Evolutionary conservation across 805 yeast genomes (phyloP), one percentile per base, ranked within the genome.

Genomic region (Wickerhamomyces canadensis): DNA sequence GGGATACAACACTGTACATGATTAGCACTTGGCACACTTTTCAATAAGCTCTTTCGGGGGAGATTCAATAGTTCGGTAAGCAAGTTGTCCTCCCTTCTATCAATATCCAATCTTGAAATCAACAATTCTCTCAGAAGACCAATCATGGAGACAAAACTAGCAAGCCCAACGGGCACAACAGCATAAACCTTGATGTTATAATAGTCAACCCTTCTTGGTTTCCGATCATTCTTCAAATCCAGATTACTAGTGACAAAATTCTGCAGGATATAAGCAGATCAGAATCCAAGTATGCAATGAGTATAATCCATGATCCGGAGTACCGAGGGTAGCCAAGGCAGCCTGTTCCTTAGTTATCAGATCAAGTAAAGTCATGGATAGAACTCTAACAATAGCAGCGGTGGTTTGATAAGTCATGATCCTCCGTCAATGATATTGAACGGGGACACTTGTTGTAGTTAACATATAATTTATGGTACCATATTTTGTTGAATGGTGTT

Each of bases 121-220:
- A 88, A 67, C 34, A 88, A 63, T 34, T 84, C 76, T 42, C 98
- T 64, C 14, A 91, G 63, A 27, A 91, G 63, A 0, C 89, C 93
- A 25, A 88, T 67, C 95, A 89, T 86, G 3, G 98, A 88, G 18
- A 89, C 62, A 52, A 93, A 91, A 49, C 96, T 85, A 4, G 98
- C 97, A 42, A 91, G 54, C 0, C 98, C 98, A 14, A 91, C 87
- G 0, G 98, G 98, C n/a, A 91, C 96, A 28, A 91, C 98, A 2
- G 98, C 97, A 64, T 86, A 91, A 2, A 91, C 97, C 1, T 84
- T 87, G 34, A 93, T 84, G 48, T 84, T 85, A 58, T 87, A 86
- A 38, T 89, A 68, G 57, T 91, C 95, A 42, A 89, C 84, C 24
- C 88, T 81, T 37, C 96, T 70, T 28, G 44, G 43, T 27, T 46